Percentiles rank a stretch among this genome's conserved stretches.
phyloP scores from a whole-genome alignment of 2,329 filamentous ascomycete species.

The Pyrenophora graminea region DNA sequence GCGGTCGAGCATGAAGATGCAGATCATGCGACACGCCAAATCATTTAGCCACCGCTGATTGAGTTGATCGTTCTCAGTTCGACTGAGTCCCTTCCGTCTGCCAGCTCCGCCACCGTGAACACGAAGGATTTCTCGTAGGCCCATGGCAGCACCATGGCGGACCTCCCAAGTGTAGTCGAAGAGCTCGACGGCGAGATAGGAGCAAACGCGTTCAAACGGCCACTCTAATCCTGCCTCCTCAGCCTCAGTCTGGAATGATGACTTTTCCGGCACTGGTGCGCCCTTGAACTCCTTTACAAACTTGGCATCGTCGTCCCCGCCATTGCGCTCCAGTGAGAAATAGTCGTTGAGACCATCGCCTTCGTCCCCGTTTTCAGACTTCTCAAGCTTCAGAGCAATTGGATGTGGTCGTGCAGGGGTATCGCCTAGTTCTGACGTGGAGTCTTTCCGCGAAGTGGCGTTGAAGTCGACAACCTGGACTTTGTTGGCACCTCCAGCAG shows the following conservation, averaged over 20 bases:
- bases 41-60: conserved; percentile 92
- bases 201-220: conserved; percentile 92
- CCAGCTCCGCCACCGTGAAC: conserved; percentile 92
- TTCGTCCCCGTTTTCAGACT: conserved; percentile 64
- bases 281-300: conserved; percentile 97
- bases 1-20: conserved; percentile 94
- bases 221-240: conserved; percentile 81
- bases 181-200: conserved; percentile 89
- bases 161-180: conserved; percentile 96
- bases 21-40: conserved; percentile 90
- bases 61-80: conserved; percentile 73
- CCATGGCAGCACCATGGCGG: conserved; percentile 94
- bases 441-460: conserved; percentile 64
- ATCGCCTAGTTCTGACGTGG: conserved; percentile 61
- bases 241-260: conserved; percentile 78
- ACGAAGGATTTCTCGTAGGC: conserved; percentile 84
- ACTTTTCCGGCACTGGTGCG: conserved; percentile 76
- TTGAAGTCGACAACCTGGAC: conserved; percentile 87
- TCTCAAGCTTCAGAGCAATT: conserved; percentile 60
- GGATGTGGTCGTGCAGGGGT: conserved; percentile 56
- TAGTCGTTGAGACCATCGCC: conserved; percentile 65
- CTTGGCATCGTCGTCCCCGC: conserved; percentile 86
- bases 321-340: conserved; percentile 81
- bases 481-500: conserved; percentile 87
- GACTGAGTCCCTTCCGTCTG: conserved; percentile 70